Evolutionary conservation across 2,329 filamentous ascomycete species (phyloP), one percentile per base, ranked within the genome.

Genomic region (Lasiodiplodia sp.): DNA sequence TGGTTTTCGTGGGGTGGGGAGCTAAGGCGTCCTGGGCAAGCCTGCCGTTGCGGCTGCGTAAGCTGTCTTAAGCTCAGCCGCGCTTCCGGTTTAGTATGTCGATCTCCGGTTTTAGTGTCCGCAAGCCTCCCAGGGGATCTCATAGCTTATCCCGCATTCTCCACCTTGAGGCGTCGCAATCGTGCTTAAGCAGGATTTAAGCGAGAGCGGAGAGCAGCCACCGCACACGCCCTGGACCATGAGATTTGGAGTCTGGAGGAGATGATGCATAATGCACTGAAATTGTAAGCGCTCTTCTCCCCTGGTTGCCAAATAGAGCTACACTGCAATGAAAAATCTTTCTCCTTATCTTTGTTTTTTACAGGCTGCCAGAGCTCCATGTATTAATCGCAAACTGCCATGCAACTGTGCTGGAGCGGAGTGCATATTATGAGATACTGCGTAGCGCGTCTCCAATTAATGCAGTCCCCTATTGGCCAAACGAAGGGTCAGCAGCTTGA

Each of bases 401-500:
- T 34, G 31, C 5, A 34, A 34, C 31, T 34, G 31, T 1, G 28
- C 28, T 28, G 28, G 28, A 6, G 28, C 31, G 31, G 31, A 34
- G 31, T 34, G 31, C 2, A 34, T 1, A 2, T 34, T 34, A 34
- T 6, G 31, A 34, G 31, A 34, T 34, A 34, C 8, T 10, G 31
- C 31, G 31, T 7, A 34, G 28, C 28, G 23, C 23, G 23, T 23
- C 23, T 23, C 23, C 2, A 34, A 34, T 34, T 6, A 7, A 10
- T n/a, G 12, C 25, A 37, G 10, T 18, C 23, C 2, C 21, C 28
- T n/a, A 55, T 11, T 14, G 52, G 8, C 63, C 63, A 66, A 66
- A 66, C 10, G 2, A 14, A 5, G 63, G 51, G 47, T 57, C 51
- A 1, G 55, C n/a, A 8, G 55, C 72, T 21, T 80, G 75, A 69